Conservation (phyloP, 441 rosid genomes). For the Gossypium gossypioides region DNA sequence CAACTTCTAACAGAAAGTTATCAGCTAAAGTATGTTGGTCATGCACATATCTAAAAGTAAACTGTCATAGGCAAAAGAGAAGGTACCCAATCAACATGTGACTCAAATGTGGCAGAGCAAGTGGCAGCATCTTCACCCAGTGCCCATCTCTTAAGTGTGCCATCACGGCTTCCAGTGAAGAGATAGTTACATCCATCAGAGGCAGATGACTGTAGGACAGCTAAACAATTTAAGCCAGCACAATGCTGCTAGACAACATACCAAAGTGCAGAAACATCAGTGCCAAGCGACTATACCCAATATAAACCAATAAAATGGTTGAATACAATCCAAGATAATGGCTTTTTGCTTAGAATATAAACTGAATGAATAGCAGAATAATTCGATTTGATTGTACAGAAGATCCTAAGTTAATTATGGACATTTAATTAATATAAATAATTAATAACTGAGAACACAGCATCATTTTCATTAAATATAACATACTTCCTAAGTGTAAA, state of each 20-base stretch:
- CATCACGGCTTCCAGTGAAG: slow-evolving; percentile 99
- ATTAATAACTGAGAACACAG: neutral
- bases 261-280: neutral
- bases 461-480: neutral
- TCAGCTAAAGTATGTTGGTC: neutral
- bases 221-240: slow-evolving; percentile 88
- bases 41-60: slow-evolving; percentile 5
- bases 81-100: slow-evolving; percentile 96
- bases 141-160: slow-evolving; percentile 89
- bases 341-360: neutral
- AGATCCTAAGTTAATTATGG: neutral
- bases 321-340: neutral
- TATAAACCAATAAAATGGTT: neutral
- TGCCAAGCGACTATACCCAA: neutral
- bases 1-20: too few species aligned
- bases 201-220: slow-evolving; percentile 50
- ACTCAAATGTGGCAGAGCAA: slow-evolving; percentile 90
- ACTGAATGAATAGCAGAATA: neutral
- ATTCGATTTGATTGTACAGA: neutral
- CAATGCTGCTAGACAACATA: slow-evolving; percentile 60
- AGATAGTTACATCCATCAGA: slow-evolving; percentile 51
- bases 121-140: slow-evolving; percentile 57
- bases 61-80: neutral
- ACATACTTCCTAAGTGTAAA: neutral
- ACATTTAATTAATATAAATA: neutral